Evolutionary conservation across 2,329 filamentous ascomycete species (phyloP), one percentile per base, ranked within the genome.

Genomic region (Claviceps capensis): DNA sequence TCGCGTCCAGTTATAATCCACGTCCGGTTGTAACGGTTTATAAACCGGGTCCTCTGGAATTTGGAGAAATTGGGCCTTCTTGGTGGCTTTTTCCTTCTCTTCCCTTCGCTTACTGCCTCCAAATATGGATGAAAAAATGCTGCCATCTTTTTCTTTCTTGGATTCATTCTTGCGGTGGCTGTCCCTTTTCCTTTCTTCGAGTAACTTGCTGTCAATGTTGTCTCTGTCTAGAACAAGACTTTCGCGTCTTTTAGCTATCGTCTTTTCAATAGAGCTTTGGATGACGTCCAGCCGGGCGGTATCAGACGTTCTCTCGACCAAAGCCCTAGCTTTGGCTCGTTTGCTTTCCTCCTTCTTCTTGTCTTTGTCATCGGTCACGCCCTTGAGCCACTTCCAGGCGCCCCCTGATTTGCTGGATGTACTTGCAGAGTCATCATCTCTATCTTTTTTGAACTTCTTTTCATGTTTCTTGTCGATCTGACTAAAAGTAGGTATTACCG

Each of bases 1-100:
- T 44, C 93, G 78, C 1, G 89, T 93, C 87, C 93, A 98, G 60
- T 89, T 87, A 68, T 95, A 98, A 67, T 97, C 91, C 56, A 96
- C 78, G 63, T 97, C 91, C 4, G 93, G 85, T 57, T 82, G 84
- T 51, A 95, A 72, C 38, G 83, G 76, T 49, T 85, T 82, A 56
- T 81, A 81, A 1, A 77, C 73, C 13, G 84, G 83, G 43, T 95
- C 89, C 2, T 91, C 90, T 0, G 90, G 95, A 7, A 88, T 71
- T 5, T 84, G 81, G 51, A 88, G 81, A 47, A 85, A 80, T 58
- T 84, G 81, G 37, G 74, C 77, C 68, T 90, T 94, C 70, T 88
- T 90, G 59, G 82, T 77, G 53, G 76, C 75, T 37, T 78, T 77
- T 52, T 95, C 88, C 58, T 82, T 83, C 53, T 91, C 86, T 52